Conservation (phyloP, 1,139 yeast species). For the Suhomyces guaymorum region DNA sequence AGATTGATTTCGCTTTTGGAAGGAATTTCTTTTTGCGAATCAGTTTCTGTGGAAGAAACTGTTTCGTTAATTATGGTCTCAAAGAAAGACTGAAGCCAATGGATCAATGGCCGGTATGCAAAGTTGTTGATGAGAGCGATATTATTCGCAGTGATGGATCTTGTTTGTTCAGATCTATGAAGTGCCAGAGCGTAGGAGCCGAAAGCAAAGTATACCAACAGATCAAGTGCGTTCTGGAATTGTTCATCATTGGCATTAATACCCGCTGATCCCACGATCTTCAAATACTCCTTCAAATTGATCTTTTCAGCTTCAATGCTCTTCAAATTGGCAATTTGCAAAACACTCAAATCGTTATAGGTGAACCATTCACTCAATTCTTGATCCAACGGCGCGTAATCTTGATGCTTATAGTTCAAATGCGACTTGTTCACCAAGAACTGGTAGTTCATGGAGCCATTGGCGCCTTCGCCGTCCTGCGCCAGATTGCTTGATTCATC, state of each 20-base stretch:
- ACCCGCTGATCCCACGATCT: background rate
- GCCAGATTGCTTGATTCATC: conserved; percentile 2
- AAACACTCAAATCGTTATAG: conserved; percentile 41
- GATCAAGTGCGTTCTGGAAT: conserved; percentile 7
- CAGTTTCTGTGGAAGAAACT: too few relatives aligned
- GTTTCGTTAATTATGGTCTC: conserved; percentile 19
- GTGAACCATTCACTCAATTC: conserved; percentile 71
- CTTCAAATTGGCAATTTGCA: conserved; percentile 6
- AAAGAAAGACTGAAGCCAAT: conserved; percentile 18
- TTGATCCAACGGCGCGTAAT: conserved; percentile 37
- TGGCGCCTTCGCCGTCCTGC: background rate
- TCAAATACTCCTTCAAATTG: background rate
- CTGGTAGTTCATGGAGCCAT: conserved; percentile 19
- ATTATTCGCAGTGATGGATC: conserved; percentile 14
- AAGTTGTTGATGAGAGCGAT: conserved; percentile 5
- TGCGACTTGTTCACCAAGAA: conserved; percentile 38
- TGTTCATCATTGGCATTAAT: background rate
- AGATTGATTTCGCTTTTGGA: conserved; percentile 1
- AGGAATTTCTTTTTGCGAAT: conserved; percentile 12
- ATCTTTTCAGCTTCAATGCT: background rate
- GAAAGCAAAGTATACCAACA: conserved; percentile 37
- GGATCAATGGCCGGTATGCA: conserved; percentile 16
- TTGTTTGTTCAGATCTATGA: conserved; percentile 37
- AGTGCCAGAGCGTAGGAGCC: conserved; percentile 42
- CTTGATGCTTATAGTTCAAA: conserved; percentile 50